These are phyloP conservation scores for Cryphonectria parasitica DNA, from an alignment of 2,329 filamentous ascomycete genomes.

Conservation along the genomic window DNA sequence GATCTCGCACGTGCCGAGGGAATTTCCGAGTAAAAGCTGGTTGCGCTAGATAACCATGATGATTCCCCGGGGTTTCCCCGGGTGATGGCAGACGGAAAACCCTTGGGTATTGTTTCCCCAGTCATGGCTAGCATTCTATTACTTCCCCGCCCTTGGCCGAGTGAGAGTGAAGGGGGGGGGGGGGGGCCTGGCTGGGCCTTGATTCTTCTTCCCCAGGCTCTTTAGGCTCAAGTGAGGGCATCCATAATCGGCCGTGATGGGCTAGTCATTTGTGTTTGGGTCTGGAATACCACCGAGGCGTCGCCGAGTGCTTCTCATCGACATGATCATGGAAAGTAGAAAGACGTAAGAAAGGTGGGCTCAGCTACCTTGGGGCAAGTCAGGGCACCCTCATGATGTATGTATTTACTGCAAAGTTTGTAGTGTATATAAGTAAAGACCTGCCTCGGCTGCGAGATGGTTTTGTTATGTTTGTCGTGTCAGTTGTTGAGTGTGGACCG, in stretches of 20 bases:
- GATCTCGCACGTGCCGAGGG: neutral
- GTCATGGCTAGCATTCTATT: neutral
- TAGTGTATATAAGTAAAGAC: neutral
- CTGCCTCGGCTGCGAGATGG: neutral
- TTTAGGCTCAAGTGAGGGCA: neutral
- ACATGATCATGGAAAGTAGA: neutral
- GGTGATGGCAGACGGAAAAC: neutral
- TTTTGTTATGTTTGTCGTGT: neutral
- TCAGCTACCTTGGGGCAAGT: neutral
- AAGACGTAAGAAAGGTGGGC: neutral
- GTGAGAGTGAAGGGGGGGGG: neutral
- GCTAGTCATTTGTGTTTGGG: neutral
- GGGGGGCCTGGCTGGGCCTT: neutral
- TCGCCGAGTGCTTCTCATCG: neutral
- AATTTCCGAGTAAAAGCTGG: neutral
- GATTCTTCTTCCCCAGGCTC: neutral
- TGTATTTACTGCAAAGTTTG: neutral
- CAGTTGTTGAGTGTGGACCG: neutral
- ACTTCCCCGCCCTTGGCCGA: neutral
- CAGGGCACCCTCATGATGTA: neutral
- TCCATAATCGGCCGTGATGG: neutral
- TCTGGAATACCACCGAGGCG: neutral
- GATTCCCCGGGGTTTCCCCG: neutral
- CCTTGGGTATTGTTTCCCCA: neutral
- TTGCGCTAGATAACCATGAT: neutral